A percentile compares a stretch with the other conserved stretches of the same genome.
phyloP scores from a whole-genome alignment of 352 stramenopile genomes.

The Pseudoperonospora humuli region DNA sequence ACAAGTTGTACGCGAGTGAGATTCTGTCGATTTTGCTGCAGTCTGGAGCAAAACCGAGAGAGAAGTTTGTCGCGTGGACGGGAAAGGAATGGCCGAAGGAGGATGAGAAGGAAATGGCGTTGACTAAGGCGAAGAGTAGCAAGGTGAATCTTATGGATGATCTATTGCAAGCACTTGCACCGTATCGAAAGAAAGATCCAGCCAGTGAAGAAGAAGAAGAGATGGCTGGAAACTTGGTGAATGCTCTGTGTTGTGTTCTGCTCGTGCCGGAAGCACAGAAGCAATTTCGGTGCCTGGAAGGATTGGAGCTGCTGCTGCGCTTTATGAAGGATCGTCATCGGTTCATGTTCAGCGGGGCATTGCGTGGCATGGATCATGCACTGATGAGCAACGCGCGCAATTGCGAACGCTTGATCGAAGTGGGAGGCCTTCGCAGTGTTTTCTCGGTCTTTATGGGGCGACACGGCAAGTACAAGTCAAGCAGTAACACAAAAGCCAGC shows the following conservation, averaged over 20 bases:
- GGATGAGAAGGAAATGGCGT: background rate
- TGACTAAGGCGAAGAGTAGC: conserved; percentile 3
- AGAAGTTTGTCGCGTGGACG: conserved; percentile 34
- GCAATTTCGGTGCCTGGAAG: conserved; percentile 70
- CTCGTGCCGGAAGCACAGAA: conserved; percentile 34
- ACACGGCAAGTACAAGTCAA: conserved; percentile 31
- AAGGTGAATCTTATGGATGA: conserved; percentile 84
- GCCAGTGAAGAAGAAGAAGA: conserved; percentile 81
- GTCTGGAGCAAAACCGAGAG: conserved; percentile 31
- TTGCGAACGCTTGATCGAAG: conserved; percentile 61
- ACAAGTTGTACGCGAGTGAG: conserved; percentile 82
- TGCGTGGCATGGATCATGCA: conserved; percentile 54
- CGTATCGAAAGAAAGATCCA: conserved; percentile 85
- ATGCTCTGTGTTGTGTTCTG: conserved; percentile 79
- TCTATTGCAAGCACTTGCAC: conserved; percentile 83
- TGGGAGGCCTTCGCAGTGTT: conserved; percentile 49
- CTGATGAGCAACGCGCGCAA: conserved; percentile 51
- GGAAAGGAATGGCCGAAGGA: conserved; percentile 9
- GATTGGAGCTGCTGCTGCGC: conserved; percentile 89
- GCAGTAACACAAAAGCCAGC: conserved; percentile 23
- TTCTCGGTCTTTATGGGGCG: conserved; percentile 73
- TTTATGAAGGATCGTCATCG: conserved; percentile 86
- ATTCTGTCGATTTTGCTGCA: conserved; percentile 83
- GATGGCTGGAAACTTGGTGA: conserved; percentile 90
- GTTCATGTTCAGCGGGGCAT: conserved; percentile 45